phyloP scores from a whole-genome alignment of 108 stramenopile species.

The Nitzschia putrida region DNA sequence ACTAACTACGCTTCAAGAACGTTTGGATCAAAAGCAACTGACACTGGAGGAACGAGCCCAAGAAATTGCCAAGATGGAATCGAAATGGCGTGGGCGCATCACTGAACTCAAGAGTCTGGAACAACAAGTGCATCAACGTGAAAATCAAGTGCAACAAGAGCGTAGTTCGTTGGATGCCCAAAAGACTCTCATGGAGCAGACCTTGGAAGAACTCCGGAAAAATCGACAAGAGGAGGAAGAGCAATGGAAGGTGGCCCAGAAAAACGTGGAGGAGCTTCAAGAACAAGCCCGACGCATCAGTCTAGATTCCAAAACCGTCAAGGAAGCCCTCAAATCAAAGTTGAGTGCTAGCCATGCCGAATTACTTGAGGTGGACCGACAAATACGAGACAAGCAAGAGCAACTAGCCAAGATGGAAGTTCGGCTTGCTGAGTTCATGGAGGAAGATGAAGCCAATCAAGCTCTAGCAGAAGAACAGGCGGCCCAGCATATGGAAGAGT shows the following conservation, averaged over 20 bases:
- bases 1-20: constrained; percentile 11
- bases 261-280: constrained; percentile 25
- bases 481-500: constrained; percentile 10
- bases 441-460: constrained; percentile 19
- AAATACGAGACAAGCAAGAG: constrained; percentile 17
- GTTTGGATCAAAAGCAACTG: constrained; percentile 1
- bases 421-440: not conserved
- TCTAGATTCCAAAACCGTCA: constrained; percentile 32
- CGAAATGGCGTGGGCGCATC: constrained; percentile 9
- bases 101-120: constrained; percentile 14
- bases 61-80: constrained; percentile 16
- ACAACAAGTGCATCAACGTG: constrained; percentile 14
- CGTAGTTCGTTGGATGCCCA: constrained; percentile 24
- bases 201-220: constrained; percentile 30
- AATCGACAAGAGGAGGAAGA: constrained; percentile 34
- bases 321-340: constrained; percentile 37
- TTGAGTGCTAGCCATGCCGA: constrained; percentile 32
- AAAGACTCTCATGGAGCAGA: constrained; percentile 33
- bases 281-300: constrained; percentile 18
- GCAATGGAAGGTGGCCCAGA: constrained; percentile 21
- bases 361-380: constrained; percentile 17
- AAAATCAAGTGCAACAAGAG: constrained; percentile 7
- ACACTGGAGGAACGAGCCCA: constrained; percentile 18
- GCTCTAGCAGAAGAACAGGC: constrained; percentile 14
- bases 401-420: constrained; percentile 11